Conservation (phyloP, 768 basidiomycete species). For the Termitomyces sp. region DNA sequence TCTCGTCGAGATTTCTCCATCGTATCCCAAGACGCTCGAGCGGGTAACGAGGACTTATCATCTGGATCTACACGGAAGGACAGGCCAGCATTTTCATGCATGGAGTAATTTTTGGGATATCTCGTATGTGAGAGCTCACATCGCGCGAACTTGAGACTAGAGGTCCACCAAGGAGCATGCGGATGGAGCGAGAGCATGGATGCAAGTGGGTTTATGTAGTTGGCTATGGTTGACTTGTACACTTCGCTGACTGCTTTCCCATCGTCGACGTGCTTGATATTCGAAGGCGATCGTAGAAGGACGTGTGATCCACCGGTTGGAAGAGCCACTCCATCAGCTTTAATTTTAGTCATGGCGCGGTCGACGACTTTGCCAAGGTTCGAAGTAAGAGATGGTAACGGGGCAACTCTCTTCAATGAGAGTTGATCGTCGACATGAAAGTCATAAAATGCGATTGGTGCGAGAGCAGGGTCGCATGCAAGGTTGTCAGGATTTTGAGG, state of each 20-base stretch:
- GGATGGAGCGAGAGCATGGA: conserved; percentile 8
- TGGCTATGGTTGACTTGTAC: background rate
- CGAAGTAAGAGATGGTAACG: background rate
- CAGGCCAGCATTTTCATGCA: background rate
- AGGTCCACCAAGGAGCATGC: conserved; percentile 4
- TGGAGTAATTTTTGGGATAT: background rate
- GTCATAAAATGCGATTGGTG: conserved; percentile 6
- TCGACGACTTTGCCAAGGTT: conserved; percentile 1
- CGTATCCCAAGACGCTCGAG: background rate
- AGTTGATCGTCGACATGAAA: conserved; percentile 6
- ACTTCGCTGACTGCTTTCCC: conserved; percentile 1
- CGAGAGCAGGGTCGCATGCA: background rate
- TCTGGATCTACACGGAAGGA: background rate
- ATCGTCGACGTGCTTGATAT: conserved; percentile 3
- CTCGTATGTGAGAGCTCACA: background rate
- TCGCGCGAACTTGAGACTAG: background rate
- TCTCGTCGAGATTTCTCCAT: conserved; percentile 1
- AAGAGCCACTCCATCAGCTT: background rate
- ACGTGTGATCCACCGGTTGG: conserved; percentile 1
- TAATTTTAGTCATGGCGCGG: background rate
- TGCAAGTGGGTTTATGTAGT: background rate
- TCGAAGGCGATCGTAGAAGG: background rate
- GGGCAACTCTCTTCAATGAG: background rate
- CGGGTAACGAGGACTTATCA: background rate
- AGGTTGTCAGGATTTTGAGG: background rate